phyloP scores from a whole-genome alignment of 306 rosid genomes.

The Aeschynomene evenia region DNA sequence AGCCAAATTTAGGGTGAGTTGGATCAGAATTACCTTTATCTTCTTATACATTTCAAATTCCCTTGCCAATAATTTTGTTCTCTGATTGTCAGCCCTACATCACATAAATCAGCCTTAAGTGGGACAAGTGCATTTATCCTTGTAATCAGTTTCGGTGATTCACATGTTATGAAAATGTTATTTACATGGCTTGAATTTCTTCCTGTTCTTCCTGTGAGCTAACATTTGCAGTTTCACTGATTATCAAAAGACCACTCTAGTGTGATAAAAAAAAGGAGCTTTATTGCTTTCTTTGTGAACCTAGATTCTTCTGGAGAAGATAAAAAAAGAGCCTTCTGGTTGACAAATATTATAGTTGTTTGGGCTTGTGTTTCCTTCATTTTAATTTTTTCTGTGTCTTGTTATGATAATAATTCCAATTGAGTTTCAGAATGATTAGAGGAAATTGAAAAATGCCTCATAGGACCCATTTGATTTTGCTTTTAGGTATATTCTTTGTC shows the following conservation, averaged over 20 bases:
- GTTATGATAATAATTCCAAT: neutral
- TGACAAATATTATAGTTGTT: conserved; percentile 20
- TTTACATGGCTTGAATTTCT: conserved; percentile 9
- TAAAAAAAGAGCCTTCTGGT: conserved; percentile 11
- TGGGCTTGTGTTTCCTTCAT: conserved; percentile 17
- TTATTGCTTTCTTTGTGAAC: conserved; percentile 5
- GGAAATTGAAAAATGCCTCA: neutral
- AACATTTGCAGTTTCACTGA: conserved; percentile 3
- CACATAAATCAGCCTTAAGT: neutral
- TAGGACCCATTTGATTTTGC: conserved; percentile 9
- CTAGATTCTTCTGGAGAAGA: conserved; percentile 15
- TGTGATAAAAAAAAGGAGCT: conserved; percentile 15
- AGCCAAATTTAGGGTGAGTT: conserved; percentile 85
- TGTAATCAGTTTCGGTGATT: conserved; percentile 15
- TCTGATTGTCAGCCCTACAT: neutral
- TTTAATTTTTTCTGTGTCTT: neutral
- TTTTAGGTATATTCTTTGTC: conserved; percentile 12
- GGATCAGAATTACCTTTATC: conserved; percentile 19
- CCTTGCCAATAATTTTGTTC: conserved; percentile 2
- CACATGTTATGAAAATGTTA: neutral
- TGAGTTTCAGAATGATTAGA: conserved; percentile 20
- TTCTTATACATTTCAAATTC: conserved; percentile 4
- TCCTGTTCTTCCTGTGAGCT: conserved; percentile 4
- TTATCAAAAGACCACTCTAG: neutral
- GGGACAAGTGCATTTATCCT: conserved; percentile 14